phyloP scores from a whole-genome alignment of 1,284 basidiomycete genomes.

The Anthracocystis walkeri region DNA sequence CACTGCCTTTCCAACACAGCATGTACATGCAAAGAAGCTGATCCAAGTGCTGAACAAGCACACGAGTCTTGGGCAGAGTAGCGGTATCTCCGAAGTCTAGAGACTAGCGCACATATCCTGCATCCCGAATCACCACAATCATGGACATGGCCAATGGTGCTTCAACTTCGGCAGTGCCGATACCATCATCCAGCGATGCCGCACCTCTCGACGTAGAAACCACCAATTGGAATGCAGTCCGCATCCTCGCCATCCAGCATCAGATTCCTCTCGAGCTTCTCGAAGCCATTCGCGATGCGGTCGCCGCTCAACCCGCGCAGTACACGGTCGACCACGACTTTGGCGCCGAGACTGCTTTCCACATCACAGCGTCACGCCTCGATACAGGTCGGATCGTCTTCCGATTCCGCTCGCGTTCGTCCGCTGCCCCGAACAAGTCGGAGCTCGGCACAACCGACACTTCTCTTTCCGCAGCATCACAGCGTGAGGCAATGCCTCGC shows the following conservation, averaged over 20 bases:
- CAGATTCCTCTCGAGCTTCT: slow-evolving; percentile 43
- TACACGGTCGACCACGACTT: slow-evolving; percentile 38
- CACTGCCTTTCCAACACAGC: not conserved
- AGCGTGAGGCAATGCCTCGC: slow-evolving; percentile 36
- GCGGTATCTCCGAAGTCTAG: not conserved
- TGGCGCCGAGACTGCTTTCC: slow-evolving; percentile 53
- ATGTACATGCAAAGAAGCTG: not conserved
- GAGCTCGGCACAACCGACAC: slow-evolving; percentile 2
- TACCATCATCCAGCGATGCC: not conserved
- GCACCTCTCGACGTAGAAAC: slow-evolving; percentile 56
- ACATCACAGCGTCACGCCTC: slow-evolving; percentile 52
- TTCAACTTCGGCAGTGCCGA: slow-evolving; percentile 14
- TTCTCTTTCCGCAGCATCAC: not conserved
- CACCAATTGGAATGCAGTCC: slow-evolving; percentile 63
- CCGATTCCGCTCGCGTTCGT: slow-evolving; percentile 45
- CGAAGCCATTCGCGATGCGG: slow-evolving; percentile 27
- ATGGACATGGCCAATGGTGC: slow-evolving; percentile 3
- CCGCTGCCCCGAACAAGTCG: not conserved
- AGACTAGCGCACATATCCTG: not conserved
- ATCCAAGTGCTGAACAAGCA: not conserved
- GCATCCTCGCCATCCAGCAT: slow-evolving; percentile 56
- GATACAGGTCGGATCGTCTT: slow-evolving; percentile 53
- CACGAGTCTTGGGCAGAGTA: not conserved
- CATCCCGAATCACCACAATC: not conserved
- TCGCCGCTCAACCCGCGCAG: slow-evolving; percentile 5